Conservation (phyloP, 257 asterid species). For the Euphrasia confusa region DNA sequence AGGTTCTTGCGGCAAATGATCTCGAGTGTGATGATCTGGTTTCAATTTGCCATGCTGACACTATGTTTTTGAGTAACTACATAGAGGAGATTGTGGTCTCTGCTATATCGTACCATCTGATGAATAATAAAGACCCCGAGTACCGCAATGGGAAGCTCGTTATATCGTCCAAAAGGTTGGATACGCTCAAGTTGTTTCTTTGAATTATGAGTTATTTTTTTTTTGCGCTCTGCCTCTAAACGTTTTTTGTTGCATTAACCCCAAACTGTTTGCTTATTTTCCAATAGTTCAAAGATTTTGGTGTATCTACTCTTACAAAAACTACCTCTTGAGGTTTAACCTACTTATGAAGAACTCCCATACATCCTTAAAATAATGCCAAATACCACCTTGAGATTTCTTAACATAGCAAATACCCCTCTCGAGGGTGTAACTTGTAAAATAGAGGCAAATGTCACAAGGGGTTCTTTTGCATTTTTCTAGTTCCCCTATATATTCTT, state of each 20-base stretch:
- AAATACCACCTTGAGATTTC: not conserved
- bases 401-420: not conserved
- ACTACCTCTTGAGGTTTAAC: not conserved
- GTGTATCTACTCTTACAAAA: too few relatives aligned
- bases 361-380: not conserved
- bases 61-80: slow-evolving; percentile 56
- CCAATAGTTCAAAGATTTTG: not conserved
- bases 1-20: slow-evolving; percentile 85
- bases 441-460: not conserved
- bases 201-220: too few relatives aligned
- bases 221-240: not conserved
- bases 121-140: slow-evolving; percentile 59
- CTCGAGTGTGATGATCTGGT: slow-evolving; percentile 81
- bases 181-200: slow-evolving; percentile 15
- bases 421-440: not conserved
- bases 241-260: too few relatives aligned
- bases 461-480: not conserved
- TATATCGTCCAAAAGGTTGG: slow-evolving; percentile 78
- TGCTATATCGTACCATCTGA: slow-evolving; percentile 73
- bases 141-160: slow-evolving; percentile 93
- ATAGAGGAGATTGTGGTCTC: slow-evolving; percentile 81
- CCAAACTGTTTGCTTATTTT: not conserved
- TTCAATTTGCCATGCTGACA: slow-evolving; percentile 64
- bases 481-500: not conserved
- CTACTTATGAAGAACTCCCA: not conserved